phyloP scores from a whole-genome alignment of 352 stramenopile genomes.

The Globisporangium takayamanum region DNA sequence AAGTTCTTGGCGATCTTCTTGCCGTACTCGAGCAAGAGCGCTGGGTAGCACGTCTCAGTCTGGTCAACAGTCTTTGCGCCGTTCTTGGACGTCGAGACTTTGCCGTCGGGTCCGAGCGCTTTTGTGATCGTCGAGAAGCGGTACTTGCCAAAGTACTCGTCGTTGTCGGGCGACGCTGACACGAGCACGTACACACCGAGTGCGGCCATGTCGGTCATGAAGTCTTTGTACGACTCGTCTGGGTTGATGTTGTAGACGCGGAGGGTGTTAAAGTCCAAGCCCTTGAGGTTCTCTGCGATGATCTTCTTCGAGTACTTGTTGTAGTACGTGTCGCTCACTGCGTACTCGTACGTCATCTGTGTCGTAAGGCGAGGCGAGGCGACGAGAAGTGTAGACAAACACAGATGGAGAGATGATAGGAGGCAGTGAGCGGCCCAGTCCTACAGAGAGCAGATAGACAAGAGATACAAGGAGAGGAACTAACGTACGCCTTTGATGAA shows the following conservation, averaged over 20 bases:
- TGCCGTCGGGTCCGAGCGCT: conserved; percentile 42
- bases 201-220: conserved; percentile 79
- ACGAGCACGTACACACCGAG: conserved; percentile 80
- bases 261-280: conserved; percentile 78
- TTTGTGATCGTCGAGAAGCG: conserved; percentile 75
- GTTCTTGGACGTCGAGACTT: conserved; percentile 23
- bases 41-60: conserved; percentile 78
- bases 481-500: conserved; percentile 79
- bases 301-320: conserved; percentile 74
- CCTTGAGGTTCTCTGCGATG: conserved; percentile 59
- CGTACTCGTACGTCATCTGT: conserved; percentile 86
- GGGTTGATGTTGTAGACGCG: conserved; percentile 87
- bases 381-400: too few relatives aligned
- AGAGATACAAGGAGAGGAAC: neutral
- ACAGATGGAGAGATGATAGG: too few relatives aligned
- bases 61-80: conserved; percentile 49
- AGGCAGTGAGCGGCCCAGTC: neutral
- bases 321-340: conserved; percentile 82
- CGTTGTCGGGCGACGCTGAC: conserved; percentile 73
- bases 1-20: conserved; percentile 89
- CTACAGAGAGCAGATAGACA: neutral
- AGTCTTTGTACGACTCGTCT: conserved; percentile 70
- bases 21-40: conserved; percentile 78
- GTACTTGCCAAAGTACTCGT: conserved; percentile 84
- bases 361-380: neutral